phyloP scores from a whole-genome alignment of 164 flowering plant genomes.

The Saururus chinensis region DNA sequence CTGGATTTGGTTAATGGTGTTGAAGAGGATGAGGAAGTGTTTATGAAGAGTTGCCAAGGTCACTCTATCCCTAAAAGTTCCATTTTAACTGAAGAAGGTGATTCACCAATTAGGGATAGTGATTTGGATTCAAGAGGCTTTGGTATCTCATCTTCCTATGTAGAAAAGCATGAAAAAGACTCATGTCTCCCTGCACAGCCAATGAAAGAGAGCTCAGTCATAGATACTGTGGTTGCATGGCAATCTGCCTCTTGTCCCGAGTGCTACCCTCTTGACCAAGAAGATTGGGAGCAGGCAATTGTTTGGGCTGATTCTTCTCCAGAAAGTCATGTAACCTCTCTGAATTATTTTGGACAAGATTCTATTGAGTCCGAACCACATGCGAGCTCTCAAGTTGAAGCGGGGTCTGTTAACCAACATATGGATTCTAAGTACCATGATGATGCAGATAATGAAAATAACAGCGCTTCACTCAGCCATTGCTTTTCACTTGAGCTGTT shows the following conservation, averaged over 20 bases:
- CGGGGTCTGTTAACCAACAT: neutral
- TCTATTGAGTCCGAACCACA: constrained; percentile 19
- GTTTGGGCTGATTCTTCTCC: constrained; percentile 67
- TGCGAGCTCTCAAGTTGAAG: constrained; percentile 21
- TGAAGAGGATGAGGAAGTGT: constrained; percentile 88
- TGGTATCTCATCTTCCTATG: constrained; percentile 17
- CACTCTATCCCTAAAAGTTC: constrained; percentile 14
- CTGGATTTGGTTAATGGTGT: constrained; percentile 36
- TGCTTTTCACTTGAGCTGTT: constrained; percentile 46
- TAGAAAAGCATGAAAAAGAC: constrained; percentile 26
- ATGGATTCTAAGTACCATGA: neutral
- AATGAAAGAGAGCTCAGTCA: constrained; percentile 34
- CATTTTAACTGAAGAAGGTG: constrained; percentile 18
- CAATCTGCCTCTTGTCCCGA: constrained; percentile 23
- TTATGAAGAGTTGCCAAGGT: constrained; percentile 37
- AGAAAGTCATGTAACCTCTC: constrained; percentile 22
- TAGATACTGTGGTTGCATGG: constrained; percentile 24
- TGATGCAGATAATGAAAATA: constrained; percentile 22
- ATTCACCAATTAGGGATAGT: constrained; percentile 11
- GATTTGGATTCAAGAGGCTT: constrained; percentile 17
- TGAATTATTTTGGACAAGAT: constrained; percentile 31
- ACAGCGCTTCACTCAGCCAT: constrained; percentile 16
- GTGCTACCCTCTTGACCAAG: constrained; percentile 72
- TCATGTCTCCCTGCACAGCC: constrained; percentile 48
- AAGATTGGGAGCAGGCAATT: constrained; percentile 81